Evolutionary conservation across 805 yeast genomes (phyloP).

Genomic region (Candida morakotiae): DNA sequence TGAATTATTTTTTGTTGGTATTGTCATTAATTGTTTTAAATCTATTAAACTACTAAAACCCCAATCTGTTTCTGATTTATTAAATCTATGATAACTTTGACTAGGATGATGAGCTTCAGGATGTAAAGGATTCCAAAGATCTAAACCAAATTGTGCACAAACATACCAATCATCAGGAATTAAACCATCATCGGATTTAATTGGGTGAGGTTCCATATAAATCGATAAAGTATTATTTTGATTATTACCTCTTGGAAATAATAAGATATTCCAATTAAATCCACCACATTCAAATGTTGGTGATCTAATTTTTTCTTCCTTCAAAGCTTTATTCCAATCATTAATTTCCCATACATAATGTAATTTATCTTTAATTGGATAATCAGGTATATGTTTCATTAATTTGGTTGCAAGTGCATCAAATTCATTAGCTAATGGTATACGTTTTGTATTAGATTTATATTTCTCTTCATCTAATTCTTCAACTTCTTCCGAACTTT

Average conservation of each 20-base stretch:
- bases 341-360: conserved; percentile 48
- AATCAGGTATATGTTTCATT: conserved; percentile 37
- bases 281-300: conserved; percentile 55
- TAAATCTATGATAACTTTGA: conserved; percentile 76
- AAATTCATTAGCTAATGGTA: conserved; percentile 26
- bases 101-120: conserved; percentile 57
- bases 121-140: conserved; percentile 75
- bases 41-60: conserved; percentile 83
- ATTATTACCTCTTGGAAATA: conserved; percentile 76
- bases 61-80: conserved; percentile 82
- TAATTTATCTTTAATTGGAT: conserved; percentile 31
- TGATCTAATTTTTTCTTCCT: conserved; percentile 42
- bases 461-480: conserved; percentile 7
- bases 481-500: conserved; percentile 13
- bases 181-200: conserved; percentile 21
- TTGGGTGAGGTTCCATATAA: conserved; percentile 73
- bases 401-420: conserved; percentile 22
- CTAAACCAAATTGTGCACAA: conserved; percentile 89
- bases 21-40: conserved; percentile 36
- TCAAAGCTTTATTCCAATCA: conserved; percentile 39
- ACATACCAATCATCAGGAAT: conserved; percentile 66
- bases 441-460: conserved; percentile 3
- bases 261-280: conserved; percentile 61
- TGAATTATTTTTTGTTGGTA: conserved; percentile 6
- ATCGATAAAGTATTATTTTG: conserved; percentile 55